Percentiles rank a stretch among this genome's conserved stretches.
phyloP scores from a whole-genome alignment of 2,329 filamentous ascomycete genomes.

The Aureobasidium sp. region DNA sequence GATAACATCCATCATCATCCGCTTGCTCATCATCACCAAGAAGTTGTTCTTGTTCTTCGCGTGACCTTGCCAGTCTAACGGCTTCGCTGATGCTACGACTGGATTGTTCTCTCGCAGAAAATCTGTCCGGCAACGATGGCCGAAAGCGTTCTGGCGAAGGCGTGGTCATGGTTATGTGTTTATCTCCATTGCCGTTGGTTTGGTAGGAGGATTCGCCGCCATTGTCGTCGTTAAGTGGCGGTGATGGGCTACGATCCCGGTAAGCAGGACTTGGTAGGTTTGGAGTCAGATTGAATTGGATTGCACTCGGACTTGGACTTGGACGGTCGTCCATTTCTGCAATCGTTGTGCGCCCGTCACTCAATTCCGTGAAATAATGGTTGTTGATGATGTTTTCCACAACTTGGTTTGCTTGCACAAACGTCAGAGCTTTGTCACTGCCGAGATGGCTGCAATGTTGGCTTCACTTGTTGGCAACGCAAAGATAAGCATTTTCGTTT shows the following conservation, averaged over 20 bases:
- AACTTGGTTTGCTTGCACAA: not conserved
- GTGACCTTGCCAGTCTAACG: constrained; percentile 34
- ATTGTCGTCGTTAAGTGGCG: not conserved
- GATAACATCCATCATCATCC: constrained; percentile 41
- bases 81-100: constrained; percentile 33
- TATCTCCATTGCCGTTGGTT: not conserved
- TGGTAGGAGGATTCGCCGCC: not conserved
- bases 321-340: constrained; percentile 6
- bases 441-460: not conserved
- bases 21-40: constrained; percentile 41
- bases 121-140: constrained; percentile 25
- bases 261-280: not conserved
- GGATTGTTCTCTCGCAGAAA: constrained; percentile 26
- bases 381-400: constrained; percentile 3
- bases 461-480: not conserved
- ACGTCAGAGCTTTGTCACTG: constrained; percentile 6
- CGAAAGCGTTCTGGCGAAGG: constrained; percentile 22
- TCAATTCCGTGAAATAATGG: constrained; percentile 1
- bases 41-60: constrained; percentile 45
- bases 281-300: not conserved
- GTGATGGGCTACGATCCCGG: constrained; percentile 3
- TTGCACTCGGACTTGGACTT: constrained; percentile 13
- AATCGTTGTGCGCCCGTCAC: not conserved
- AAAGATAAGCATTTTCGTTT: no score
- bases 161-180: constrained; percentile 24